Conservation (phyloP, 2,329 filamentous ascomycete species). For the Amauroascus niger region DNA sequence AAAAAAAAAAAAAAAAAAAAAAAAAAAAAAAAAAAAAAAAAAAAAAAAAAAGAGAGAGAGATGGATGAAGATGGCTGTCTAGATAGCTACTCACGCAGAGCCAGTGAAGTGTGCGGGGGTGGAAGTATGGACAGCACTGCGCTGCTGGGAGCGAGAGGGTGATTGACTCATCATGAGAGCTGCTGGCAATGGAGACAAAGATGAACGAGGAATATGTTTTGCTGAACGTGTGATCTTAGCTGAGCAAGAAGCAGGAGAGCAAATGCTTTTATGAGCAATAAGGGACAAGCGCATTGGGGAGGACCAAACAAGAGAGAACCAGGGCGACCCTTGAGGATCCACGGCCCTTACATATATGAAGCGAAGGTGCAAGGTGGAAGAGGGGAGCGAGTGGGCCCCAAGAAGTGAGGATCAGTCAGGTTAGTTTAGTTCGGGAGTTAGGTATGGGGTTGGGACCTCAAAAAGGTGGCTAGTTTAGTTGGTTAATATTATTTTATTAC, state of each 20-base stretch:
- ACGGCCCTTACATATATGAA: slow-evolving; percentile 9
- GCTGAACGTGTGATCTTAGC: background rate
- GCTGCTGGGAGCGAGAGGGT: slow-evolving; percentile 25
- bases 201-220: background rate
- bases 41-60: background rate
- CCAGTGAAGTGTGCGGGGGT: slow-evolving; percentile 25
- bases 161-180: slow-evolving; percentile 14
- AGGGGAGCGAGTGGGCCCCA: background rate
- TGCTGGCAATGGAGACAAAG: background rate
- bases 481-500: too few species aligned
- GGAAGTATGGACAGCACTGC: slow-evolving; percentile 30
- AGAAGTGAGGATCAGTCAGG: too few species aligned
- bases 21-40: background rate
- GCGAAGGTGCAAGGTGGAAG: background rate
- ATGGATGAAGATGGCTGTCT: background rate
- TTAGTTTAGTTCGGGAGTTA: too few species aligned
- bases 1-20: background rate
- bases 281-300: slow-evolving; percentile 6
- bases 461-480: too few species aligned
- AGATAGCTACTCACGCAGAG: slow-evolving; percentile 25
- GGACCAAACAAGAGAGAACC: background rate
- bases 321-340: slow-evolving; percentile 8
- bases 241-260: background rate
- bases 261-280: slow-evolving; percentile 5
- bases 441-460: too few species aligned